phyloP scores from a whole-genome alignment of 106 monocot species.

The Alisma plantagoaquatica region DNA sequence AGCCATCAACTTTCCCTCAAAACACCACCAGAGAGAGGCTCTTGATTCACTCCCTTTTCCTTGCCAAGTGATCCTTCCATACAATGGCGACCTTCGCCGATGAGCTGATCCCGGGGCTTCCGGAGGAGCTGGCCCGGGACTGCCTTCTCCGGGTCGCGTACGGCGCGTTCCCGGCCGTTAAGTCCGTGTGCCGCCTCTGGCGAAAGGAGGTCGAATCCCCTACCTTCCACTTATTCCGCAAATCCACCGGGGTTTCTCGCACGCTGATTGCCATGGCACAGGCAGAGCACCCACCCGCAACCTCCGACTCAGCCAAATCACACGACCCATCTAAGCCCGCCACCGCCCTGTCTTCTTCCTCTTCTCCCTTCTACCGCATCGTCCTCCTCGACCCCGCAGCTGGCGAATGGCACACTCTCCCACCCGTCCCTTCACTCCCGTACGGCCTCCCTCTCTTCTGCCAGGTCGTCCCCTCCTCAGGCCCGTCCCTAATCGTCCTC shows the following conservation, averaged over 20 bases:
- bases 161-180: constrained; percentile 16
- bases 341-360: no score
- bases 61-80: no score
- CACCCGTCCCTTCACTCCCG: constrained; percentile 1
- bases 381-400: constrained; percentile 15
- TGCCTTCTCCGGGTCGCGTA: constrained; percentile 51
- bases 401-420: constrained; percentile 9
- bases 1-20: no score
- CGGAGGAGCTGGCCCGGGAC: constrained; percentile 60
- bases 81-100: no score
- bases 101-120: constrained; percentile 61
- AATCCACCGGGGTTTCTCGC: constrained; percentile 8
- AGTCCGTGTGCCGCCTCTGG: constrained; percentile 38
- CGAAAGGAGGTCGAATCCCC: constrained; percentile 30
- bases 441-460: constrained; percentile 26
- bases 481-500: constrained; percentile 8
- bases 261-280: constrained; percentile 29
- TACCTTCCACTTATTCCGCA: constrained; percentile 30
- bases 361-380: no score
- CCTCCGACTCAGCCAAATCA: constrained; percentile 4
- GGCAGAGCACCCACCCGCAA: constrained; percentile 8
- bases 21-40: no score
- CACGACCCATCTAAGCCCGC: constrained; percentile 2
- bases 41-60: no score
- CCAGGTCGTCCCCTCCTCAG: constrained; percentile 14